Evolutionary conservation across 2,329 filamentous ascomycete species (phyloP).

Genomic region (Raffaelea ambrosiae): DNA sequence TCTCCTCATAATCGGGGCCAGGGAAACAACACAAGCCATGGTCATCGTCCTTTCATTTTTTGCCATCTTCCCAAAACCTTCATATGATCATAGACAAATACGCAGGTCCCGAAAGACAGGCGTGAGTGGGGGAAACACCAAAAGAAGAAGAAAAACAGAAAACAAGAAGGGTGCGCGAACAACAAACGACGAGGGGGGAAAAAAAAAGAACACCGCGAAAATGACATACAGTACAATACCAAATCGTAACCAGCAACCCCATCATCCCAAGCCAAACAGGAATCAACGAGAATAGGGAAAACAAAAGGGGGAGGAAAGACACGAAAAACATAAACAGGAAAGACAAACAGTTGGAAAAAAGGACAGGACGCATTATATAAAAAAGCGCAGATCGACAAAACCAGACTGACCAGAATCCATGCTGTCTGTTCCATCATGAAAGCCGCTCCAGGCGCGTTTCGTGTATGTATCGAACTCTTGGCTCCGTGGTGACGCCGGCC

Average conservation of each 20-base stretch:
- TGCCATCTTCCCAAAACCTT: neutral
- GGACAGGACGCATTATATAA: neutral
- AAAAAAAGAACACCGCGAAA: slow-evolving; percentile 1
- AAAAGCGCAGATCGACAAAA: neutral
- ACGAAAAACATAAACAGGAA: neutral
- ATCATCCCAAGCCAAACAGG: slow-evolving; percentile 1
- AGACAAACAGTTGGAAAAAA: slow-evolving; percentile 2
- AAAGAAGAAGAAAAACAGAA: neutral
- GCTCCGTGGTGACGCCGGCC: neutral
- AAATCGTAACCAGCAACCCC: slow-evolving; percentile 1
- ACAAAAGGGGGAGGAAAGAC: neutral
- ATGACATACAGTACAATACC: neutral
- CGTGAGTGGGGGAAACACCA: neutral
- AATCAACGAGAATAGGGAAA: no score
- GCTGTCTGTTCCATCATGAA: neutral
- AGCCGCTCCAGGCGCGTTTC: neutral
- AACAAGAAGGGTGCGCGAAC: neutral
- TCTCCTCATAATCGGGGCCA: no score
- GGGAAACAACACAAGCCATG: no score
- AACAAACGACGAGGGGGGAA: neutral
- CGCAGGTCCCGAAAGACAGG: neutral
- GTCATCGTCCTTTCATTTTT: no score
- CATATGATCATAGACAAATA: neutral
- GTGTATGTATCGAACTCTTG: neutral
- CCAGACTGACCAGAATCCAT: neutral